Base-by-base conservation (phyloP, 106 monocot species). In the Dioscorea alata region DNA sequence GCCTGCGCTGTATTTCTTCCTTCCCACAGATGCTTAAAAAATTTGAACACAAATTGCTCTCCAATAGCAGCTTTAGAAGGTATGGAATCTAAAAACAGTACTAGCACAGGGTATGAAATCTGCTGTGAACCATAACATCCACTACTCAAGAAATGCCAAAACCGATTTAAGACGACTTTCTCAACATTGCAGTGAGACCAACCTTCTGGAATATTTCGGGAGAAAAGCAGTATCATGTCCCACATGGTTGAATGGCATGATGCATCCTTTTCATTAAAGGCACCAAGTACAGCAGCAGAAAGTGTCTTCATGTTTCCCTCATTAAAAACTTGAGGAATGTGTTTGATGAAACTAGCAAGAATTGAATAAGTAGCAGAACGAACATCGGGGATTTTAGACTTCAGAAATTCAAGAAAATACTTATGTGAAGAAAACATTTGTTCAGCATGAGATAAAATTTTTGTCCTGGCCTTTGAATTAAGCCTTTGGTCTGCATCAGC, bases 231-330 rank as follows among this genome's bases (percentile, higher is more conserved):
- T 71, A 96, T 64, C 86, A 84, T 86, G 71, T 92, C 92, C 96
- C 91, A 96, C 96, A 96, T 96, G 73, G 96, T 76, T 61, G 84
- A 88, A 81, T 96, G 96, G 69, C 96, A 96, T 33, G 80, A 80
- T 21, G 80, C 57, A 66, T 96, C 92, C 69, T 92, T 96, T 64
- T 96, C 96, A 74, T 84, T 80, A 61, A 96, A 86, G 52, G 83
- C 74, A 80, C 86, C 82, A 76, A 96, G 89, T 73, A 96, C 74
- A 5, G 78, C 68, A 67, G 75, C 61, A 70, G 89, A 86, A 73
- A 92, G 69, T 19, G 67, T 59, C 69, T 84, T 86, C 59, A 89
- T 72, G 73, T 78, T 80, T 74, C 54, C 85, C 65, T 84, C 89
- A 70, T 71, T 88, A 33, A 76, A 82, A 73, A 65, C 79, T 51